Evolutionary conservation across 371 early-diverging fungal species (phyloP), one percentile per base, ranked within the genome.

Genomic region (Furculomyces boomerangus): DNA sequence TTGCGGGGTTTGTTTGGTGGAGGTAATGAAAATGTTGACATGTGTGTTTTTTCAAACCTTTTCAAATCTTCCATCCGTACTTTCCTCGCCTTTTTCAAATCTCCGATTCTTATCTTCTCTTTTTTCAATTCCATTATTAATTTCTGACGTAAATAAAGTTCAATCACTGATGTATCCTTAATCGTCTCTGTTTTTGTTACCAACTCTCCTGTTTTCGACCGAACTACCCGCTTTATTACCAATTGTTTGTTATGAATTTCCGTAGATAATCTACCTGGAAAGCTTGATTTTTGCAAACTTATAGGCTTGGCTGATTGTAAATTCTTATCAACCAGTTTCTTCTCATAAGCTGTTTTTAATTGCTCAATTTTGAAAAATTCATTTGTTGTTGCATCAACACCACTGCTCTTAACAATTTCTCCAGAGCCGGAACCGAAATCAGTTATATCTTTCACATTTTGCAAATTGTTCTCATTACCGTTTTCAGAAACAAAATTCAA

Each of bases 81-180:
- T 20, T 62, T 59, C 26, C 55, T 60, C 8, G 66, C 61, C 37
- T 53, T 56, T 45, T 57, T 56, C 35, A 58, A 55, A 7, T 48
- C 28, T 7, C 35, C 56, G 18, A 31, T n/a, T 10, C 47, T 25
- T 16, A 35, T 41, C 25, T 44, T 8, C 44, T 35, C 30, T 35
- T 31, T 41, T 5, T 35, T 31, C 14, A 58, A 80, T 60, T 88
- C 88, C 60, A 93, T 88, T 58, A 84, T 68, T 50, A 79, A 77
- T 3, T 89, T 75, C 40, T 88, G 87, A 16, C 87, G 75, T 58
- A 88, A 61, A 51, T 95, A 95, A 18, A 86, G 84, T 55, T 89
- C 87, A 50, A 92, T 86, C 0, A 95, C 90, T 1, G 81, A 76
- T 20, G 78, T 74, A 56, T 93, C 90, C 3, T 75, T 79, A 22